Percentiles rank a stretch among this genome's conserved stretches.
phyloP scores from a whole-genome alignment of 1,284 basidiomycete species.

The Grifola frondosa region DNA sequence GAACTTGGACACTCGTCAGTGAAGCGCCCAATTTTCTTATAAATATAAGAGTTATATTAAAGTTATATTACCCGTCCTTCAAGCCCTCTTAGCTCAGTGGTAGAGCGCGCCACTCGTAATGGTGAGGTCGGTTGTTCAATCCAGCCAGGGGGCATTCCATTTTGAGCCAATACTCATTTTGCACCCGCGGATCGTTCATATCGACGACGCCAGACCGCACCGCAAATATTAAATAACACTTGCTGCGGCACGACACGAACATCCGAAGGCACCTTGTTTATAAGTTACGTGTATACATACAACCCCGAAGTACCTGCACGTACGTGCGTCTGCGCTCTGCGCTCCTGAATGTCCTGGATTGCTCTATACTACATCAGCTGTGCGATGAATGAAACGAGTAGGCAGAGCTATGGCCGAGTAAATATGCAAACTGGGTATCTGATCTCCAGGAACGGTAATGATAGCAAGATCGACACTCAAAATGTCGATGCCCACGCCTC shows the following conservation, averaged over 20 bases:
- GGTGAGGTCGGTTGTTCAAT: conserved; percentile 49
- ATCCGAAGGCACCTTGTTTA: too few species aligned
- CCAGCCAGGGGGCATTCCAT: conserved; percentile 37
- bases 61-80: too few species aligned
- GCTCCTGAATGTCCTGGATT: conserved; percentile 1
- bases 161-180: too few species aligned
- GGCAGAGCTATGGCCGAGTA: not conserved
- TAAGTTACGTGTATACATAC: conserved; percentile 14
- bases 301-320: conserved; percentile 5
- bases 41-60: not conserved
- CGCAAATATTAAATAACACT: too few species aligned
- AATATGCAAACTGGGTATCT: conserved; percentile 4
- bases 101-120: conserved; percentile 40
- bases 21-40: too few species aligned
- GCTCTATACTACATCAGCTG: conserved; percentile 13
- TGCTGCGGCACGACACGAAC: too few species aligned
- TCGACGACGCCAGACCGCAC: too few species aligned
- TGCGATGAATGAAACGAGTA: not conserved
- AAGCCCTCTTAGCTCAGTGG: conserved; percentile 36
- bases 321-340: not conserved
- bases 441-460: not conserved
- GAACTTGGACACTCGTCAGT: too few species aligned
- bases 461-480: conserved; percentile 35
- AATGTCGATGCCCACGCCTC: conserved; percentile 65
- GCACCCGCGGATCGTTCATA: too few species aligned